Evolutionary conservation across 441 rosid genomes (phyloP), one percentile per base, ranked within the genome.

Genomic region (Hura crepitans): DNA sequence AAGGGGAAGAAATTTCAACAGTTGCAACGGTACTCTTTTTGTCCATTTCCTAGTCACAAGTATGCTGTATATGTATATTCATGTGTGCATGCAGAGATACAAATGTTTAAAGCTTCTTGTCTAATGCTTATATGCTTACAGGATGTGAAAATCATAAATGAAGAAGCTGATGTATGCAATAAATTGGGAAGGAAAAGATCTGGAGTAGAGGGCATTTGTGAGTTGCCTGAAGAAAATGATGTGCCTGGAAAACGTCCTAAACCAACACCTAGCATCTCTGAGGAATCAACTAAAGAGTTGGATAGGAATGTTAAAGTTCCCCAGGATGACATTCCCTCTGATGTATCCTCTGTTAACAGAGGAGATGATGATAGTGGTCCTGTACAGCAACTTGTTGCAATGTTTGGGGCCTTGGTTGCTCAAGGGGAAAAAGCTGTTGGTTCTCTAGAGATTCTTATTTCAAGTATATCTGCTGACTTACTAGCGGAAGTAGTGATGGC

Each of bases 401-500:
- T 91, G 98, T 91, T 96, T 59, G 94, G 97, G 64, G 93, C 86
- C 58, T 86, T 96, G 88, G 97, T 96, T 83, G 97, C 97, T 72
- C 96, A 93, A 83, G 97, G 98, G 79, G 99, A 89, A 84, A 86
- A 84, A 51, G 99, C 97, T 80, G 81, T 89, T 81, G 89, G 86
- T 67, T 85, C 90, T 69, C 74, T 96, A 75, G 97, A 90, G 83
- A 85, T 91, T 85, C 96, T 93, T 76, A 96, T 96, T 85, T 85
- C 97, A 70, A 93, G 89, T 74, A 91, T 96, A 72, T 89, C 93
- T 47, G 89, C 97, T 18, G 98, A 96, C 87, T 85, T 93, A 81
- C 91, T 96, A 63, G 97, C 98, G 31, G 98, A 93, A 75, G 92
- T 96, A 60, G 99, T 96, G 77, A 93, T 96, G 86, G 90, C 97